These are phyloP conservation scores for Zizania latifolia DNA, from an alignment of 176 grass and related monocot species.

Conservation along the genomic window DNA sequence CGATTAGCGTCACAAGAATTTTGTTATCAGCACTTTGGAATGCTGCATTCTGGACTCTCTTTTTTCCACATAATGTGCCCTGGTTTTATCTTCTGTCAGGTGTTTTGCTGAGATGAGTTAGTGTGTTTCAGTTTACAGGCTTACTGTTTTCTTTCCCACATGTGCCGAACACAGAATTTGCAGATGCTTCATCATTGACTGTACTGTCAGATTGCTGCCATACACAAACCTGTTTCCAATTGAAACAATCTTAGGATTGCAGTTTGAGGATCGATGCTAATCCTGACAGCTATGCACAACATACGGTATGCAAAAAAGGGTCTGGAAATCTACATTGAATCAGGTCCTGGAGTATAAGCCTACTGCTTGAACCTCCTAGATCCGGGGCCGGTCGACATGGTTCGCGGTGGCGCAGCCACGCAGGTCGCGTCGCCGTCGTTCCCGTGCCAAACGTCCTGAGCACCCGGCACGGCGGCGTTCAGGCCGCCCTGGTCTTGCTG, in stretches of 20 bases:
- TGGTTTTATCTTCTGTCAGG: neutral
- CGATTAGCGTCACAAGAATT: neutral
- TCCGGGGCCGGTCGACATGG: neutral
- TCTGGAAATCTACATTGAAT: neutral
- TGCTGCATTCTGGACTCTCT: neutral
- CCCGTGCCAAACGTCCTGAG: slow-evolving; percentile 22
- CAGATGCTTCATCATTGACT: neutral
- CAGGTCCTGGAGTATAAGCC: neutral
- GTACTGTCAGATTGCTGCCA: neutral
- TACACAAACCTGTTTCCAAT: neutral
- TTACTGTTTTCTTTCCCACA: neutral
- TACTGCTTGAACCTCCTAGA: slow-evolving; percentile 16
- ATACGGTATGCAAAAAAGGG: neutral
- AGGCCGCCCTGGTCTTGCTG: slow-evolving; percentile 80
- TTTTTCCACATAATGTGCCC: neutral
- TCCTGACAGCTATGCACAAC: slow-evolving; percentile 19
- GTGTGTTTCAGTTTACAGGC: neutral
- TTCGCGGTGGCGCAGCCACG: neutral
- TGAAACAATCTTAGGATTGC: neutral
- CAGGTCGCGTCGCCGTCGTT: neutral
- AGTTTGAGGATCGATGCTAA: neutral
- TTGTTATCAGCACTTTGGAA: neutral
- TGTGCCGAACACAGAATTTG: neutral
- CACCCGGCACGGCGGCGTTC: slow-evolving; percentile 34
- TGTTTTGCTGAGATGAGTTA: neutral